Percentiles rank a stretch among this genome's conserved stretches.
phyloP scores from a whole-genome alignment of 2,329 filamentous ascomycete species.

The Cladophialophora carrionii region DNA sequence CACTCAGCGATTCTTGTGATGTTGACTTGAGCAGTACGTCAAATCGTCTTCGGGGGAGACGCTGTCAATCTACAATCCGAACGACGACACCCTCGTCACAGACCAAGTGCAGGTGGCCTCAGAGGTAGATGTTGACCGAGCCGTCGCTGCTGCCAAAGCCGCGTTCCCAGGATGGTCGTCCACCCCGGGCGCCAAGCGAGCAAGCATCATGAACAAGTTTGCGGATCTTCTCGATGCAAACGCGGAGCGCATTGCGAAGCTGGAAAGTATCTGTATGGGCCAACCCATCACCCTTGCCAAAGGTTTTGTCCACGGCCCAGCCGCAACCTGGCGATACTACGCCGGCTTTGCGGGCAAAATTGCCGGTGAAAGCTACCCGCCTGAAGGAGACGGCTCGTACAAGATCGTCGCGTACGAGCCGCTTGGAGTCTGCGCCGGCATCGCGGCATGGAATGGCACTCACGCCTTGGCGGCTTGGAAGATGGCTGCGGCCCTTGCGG shows the following conservation, averaged over 20 bases:
- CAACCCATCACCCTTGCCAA: constrained; percentile 69
- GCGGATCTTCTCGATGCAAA: constrained; percentile 67
- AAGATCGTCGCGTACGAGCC: constrained; percentile 40
- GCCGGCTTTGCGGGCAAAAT: constrained; percentile 80
- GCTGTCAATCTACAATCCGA: constrained; percentile 45
- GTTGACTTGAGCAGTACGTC: constrained; percentile 43
- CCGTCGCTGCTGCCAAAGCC: constrained; percentile 45
- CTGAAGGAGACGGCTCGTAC: constrained; percentile 39
- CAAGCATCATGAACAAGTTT: constrained; percentile 39
- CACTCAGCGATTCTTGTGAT: not conserved
- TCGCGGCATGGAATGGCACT: constrained; percentile 82
- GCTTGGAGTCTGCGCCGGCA: constrained; percentile 71
- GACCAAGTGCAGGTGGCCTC: constrained; percentile 39
- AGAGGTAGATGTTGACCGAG: constrained; percentile 43
- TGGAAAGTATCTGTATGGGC: constrained; percentile 80
- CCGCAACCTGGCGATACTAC: constrained; percentile 64
- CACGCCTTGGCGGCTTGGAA: constrained; percentile 75
- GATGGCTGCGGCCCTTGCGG: constrained; percentile 55
- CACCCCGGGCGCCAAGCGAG: constrained; percentile 38
- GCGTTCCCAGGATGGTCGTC: constrained; percentile 42
- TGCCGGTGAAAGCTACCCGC: constrained; percentile 63
- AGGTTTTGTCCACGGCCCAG: constrained; percentile 25
- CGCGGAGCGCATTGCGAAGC: constrained; percentile 62
- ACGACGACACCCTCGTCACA: constrained; percentile 37
- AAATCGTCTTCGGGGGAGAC: constrained; percentile 45